These are phyloP conservation scores for Citropsis articulata DNA, from an alignment of 345 rosid species.

Conservation along the genomic window DNA sequence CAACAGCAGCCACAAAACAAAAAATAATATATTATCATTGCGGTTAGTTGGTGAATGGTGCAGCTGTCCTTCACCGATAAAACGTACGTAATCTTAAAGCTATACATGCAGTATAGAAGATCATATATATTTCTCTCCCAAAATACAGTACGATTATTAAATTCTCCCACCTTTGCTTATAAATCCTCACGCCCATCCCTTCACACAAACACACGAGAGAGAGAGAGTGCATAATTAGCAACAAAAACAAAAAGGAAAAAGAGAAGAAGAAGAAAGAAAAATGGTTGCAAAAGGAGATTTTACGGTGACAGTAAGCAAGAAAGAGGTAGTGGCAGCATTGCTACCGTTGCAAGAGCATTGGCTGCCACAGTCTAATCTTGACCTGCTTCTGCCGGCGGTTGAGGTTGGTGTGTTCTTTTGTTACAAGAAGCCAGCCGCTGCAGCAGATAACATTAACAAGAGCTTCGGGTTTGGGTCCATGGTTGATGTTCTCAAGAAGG, in stretches of 20 bases:
- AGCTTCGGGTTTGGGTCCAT: constrained; percentile 20
- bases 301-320: constrained; percentile 37
- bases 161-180: not conserved
- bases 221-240: too few relatives aligned
- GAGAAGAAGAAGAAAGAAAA: not conserved
- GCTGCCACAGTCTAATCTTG: constrained; percentile 86
- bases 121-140: too few relatives aligned
- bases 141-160: not conserved
- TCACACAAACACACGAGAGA: not conserved
- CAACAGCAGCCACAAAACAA: too few relatives aligned
- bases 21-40: too few relatives aligned
- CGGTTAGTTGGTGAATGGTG: too few relatives aligned
- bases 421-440: constrained; percentile 31
- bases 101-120: not conserved
- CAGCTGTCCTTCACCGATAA: not conserved
- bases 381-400: constrained; percentile 71
- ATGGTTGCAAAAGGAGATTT: constrained; percentile 26
- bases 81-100: not conserved
- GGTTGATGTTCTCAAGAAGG: constrained; percentile 43
- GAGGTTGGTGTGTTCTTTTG: constrained; percentile 66
- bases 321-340: constrained; percentile 60
- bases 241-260: too few relatives aligned
- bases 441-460: not conserved
- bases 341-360: constrained; percentile 73
- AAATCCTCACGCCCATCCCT: not conserved